Evolutionary conservation across 1,139 yeast genomes (phyloP).

Genomic region (Trichomonascaceae sp.): DNA sequence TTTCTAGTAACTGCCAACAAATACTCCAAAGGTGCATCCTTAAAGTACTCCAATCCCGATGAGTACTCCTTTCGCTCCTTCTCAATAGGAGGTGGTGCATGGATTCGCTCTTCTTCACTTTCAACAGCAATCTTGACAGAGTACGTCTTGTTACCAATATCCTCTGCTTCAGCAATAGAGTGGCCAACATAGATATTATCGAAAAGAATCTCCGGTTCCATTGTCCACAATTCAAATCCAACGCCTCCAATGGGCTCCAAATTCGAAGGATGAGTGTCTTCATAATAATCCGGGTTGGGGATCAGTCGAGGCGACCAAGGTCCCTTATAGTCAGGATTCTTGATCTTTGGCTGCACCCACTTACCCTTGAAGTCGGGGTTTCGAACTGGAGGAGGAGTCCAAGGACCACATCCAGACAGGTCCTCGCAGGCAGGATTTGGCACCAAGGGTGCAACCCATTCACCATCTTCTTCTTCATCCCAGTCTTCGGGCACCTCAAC

Average conservation of each 20-base stretch:
- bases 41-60: slow-evolving; percentile 28
- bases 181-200: slow-evolving; percentile 85
- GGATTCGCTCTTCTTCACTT: slow-evolving; percentile 32
- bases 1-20: slow-evolving; percentile 25
- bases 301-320: slow-evolving; percentile 66
- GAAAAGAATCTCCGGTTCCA: slow-evolving; percentile 67
- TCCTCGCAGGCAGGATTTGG: slow-evolving; percentile 64
- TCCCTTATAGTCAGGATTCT: slow-evolving; percentile 75
- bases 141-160: slow-evolving; percentile 71
- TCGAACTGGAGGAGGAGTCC: slow-evolving; percentile 57
- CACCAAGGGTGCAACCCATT: slow-evolving; percentile 65
- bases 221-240: slow-evolving; percentile 89
- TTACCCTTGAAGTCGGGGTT: slow-evolving; percentile 72
- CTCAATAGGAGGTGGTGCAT: slow-evolving; percentile 25
- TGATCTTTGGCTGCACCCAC: slow-evolving; percentile 63
- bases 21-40: slow-evolving; percentile 34
- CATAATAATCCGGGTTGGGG: slow-evolving; percentile 63
- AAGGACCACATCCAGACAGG: slow-evolving; percentile 67
- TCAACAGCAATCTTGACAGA: slow-evolving; percentile 57
- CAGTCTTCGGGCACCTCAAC: slow-evolving; percentile 65
- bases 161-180: slow-evolving; percentile 73
- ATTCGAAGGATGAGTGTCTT: slow-evolving; percentile 53
- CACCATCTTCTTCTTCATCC: slow-evolving; percentile 87
- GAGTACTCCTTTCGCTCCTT: slow-evolving; percentile 22
- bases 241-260: slow-evolving; percentile 69